Evolutionary conservation across 2,329 filamentous ascomycete genomes (phyloP).

Genomic region (Talaromyces sp.): DNA sequence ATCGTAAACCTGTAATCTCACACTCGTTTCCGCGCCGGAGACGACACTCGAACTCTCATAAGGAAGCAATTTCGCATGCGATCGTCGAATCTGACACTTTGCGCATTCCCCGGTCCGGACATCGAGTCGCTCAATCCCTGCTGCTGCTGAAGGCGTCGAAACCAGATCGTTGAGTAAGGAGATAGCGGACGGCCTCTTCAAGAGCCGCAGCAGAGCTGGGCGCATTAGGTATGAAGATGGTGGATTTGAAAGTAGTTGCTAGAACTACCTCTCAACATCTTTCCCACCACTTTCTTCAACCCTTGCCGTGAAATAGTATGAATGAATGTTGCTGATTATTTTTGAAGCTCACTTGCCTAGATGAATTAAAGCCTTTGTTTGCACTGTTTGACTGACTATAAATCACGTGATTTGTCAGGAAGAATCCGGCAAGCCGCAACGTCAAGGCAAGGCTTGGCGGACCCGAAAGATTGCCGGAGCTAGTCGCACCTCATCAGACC

Average conservation of each 20-base stretch:
- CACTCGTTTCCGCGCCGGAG: conserved; percentile 18
- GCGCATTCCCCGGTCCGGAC: conserved; percentile 27
- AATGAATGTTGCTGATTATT: not conserved
- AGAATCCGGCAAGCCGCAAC: conserved; percentile 20
- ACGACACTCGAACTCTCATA: conserved; percentile 3
- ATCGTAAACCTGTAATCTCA: conserved; percentile 30
- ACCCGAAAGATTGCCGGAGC: conserved; percentile 20
- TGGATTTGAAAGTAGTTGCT: conserved; percentile 11
- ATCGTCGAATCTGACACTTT: conserved; percentile 29
- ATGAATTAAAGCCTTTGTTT: conserved; percentile 11
- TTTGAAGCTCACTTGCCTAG: not conserved
- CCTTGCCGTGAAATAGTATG: not conserved
- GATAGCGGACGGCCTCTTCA: conserved; percentile 44
- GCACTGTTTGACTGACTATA: conserved; percentile 9
- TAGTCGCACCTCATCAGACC: conserved; percentile 20
- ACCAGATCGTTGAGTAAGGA: conserved; percentile 38
- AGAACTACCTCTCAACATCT: conserved; percentile 31
- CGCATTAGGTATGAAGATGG: conserved; percentile 36
- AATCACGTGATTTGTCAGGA: conserved; percentile 17
- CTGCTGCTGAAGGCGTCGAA: conserved; percentile 24
- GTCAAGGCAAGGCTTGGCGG: conserved; percentile 16
- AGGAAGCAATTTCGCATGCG: conserved; percentile 17
- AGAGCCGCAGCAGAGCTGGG: conserved; percentile 44
- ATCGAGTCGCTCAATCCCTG: conserved; percentile 36
- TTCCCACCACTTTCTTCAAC: not conserved